phyloP scores from a whole-genome alignment of 345 rosid genomes.

The Chamaenerion angustifolium region DNA sequence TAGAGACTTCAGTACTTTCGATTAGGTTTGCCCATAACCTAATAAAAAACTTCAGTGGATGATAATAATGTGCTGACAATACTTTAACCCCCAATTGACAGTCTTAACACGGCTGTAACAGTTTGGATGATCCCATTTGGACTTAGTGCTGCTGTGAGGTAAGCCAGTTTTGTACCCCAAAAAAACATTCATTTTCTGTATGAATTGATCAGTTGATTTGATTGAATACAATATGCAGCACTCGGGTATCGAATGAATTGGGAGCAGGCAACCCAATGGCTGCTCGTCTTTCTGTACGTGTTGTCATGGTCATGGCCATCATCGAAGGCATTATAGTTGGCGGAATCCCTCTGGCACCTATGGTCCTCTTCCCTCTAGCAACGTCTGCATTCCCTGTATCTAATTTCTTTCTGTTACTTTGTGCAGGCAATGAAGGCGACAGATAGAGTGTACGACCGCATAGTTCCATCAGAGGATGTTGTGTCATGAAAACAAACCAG shows the following conservation, averaged over 20 bases:
- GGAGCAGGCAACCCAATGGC: conserved; percentile 12
- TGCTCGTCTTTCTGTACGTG: conserved; percentile 4
- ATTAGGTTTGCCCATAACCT: conserved; percentile 39
- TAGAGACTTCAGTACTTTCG: conserved; percentile 71
- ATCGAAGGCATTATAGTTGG: conserved; percentile 8
- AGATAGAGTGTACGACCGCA: conserved; percentile 18
- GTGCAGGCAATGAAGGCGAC: conserved; percentile 31
- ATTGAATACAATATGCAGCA: conserved; percentile 18
- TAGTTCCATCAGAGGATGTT: conserved; percentile 4
- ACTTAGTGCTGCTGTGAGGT: conserved; percentile 76
- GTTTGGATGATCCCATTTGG: conserved; percentile 84
- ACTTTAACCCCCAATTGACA: conserved; percentile 18
- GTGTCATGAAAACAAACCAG: too few species aligned
- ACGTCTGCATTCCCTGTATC: too few species aligned
- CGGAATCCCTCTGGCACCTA: too few species aligned
- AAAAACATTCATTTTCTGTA: conserved; percentile 45
- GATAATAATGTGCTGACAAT: too few species aligned
- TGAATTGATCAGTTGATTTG: conserved; percentile 13
- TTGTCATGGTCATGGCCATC: conserved; percentile 2
- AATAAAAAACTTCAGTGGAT: too few species aligned
- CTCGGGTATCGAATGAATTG: conserved; percentile 28
- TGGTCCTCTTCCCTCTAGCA: not conserved
- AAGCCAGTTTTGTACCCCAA: not conserved
- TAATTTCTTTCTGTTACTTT: not conserved
- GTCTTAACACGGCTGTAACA: conserved; percentile 47